Conservation (phyloP, 768 basidiomycete genomes). For the Neoboletus subvelutipes region DNA sequence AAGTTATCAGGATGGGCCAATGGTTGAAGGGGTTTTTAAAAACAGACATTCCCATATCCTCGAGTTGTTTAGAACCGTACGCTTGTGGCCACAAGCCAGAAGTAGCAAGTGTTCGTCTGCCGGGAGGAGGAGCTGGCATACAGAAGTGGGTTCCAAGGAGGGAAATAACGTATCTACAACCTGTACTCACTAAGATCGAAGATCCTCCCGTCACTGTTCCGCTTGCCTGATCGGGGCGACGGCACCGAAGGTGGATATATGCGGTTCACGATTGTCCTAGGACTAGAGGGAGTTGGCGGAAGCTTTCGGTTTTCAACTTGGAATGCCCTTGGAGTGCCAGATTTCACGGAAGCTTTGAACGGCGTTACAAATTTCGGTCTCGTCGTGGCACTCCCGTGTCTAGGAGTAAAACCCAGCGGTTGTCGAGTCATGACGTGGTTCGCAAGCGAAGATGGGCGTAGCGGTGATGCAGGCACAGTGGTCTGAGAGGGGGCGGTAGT, state of each 20-base stretch:
- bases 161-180: not conserved
- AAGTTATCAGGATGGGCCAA: slow-evolving; percentile 5
- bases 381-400: slow-evolving; percentile 32
- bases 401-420: slow-evolving; percentile 26
- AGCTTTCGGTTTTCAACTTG: not conserved
- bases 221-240: slow-evolving; percentile 7
- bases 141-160: not conserved
- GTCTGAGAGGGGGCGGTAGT: slow-evolving; percentile 7
- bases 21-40: not conserved
- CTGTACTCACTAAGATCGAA: slow-evolving; percentile 47
- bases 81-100: slow-evolving; percentile 54
- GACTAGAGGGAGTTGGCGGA: not conserved
- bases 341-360: slow-evolving; percentile 55
- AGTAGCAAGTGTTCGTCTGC: slow-evolving; percentile 45
- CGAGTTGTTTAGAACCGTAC: slow-evolving; percentile 43
- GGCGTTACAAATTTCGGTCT: slow-evolving; percentile 55
- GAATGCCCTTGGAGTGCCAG: slow-evolving; percentile 31
- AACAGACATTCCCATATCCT: slow-evolving; percentile 52
- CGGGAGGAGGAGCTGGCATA: slow-evolving; percentile 31
- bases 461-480: slow-evolving; percentile 30
- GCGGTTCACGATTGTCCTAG: slow-evolving; percentile 7
- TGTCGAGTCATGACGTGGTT: slow-evolving; percentile 17
- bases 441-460: slow-evolving; percentile 33
- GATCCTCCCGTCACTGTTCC: slow-evolving; percentile 1
- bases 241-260: slow-evolving; percentile 26